Percentiles rank a stretch among this genome's conserved stretches.
These are phyloP conservation scores for Dendrobium chrysotoxum DNA, from an alignment of 106 monocot species.

Conservation along the genomic window DNA sequence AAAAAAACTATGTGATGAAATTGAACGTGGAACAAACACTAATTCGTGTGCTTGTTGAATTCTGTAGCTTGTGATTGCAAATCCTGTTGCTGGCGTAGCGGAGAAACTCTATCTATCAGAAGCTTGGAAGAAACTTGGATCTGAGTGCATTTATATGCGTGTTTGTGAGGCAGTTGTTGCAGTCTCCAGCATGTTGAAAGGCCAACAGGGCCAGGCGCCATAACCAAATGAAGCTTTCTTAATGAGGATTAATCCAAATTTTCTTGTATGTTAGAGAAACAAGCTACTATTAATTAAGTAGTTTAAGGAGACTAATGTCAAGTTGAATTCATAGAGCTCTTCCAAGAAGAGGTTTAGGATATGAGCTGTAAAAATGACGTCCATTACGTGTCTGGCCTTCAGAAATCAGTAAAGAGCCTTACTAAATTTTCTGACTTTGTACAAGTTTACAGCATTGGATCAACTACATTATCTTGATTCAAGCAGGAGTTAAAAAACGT, in stretches of 20 bases:
- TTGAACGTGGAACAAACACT: not conserved
- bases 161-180: slow-evolving; percentile 16
- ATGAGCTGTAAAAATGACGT: too few species aligned
- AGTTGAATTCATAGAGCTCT: not conserved
- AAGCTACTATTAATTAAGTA: not conserved
- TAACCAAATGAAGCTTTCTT: not conserved
- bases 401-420: too few species aligned
- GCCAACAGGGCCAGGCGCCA: not conserved
- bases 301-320: not conserved
- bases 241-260: not conserved
- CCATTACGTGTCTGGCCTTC: too few species aligned
- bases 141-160: slow-evolving; percentile 22
- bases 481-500: too few species aligned
- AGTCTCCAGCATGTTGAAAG: slow-evolving; percentile 9
- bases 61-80: slow-evolving; percentile 44
- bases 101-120: slow-evolving; percentile 28
- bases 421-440: too few species aligned
- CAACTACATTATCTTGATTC: too few species aligned
- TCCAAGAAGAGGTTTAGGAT: slow-evolving; percentile 26
- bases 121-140: slow-evolving; percentile 29
- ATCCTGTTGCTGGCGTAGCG: slow-evolving; percentile 39
- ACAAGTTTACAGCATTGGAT: too few species aligned
- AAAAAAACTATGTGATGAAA: not conserved
- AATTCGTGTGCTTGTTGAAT: not conserved
- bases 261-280: not conserved